Conservation (phyloP, 225 moss, liverwort and hornwort species). For the Polytrichum commune region DNA sequence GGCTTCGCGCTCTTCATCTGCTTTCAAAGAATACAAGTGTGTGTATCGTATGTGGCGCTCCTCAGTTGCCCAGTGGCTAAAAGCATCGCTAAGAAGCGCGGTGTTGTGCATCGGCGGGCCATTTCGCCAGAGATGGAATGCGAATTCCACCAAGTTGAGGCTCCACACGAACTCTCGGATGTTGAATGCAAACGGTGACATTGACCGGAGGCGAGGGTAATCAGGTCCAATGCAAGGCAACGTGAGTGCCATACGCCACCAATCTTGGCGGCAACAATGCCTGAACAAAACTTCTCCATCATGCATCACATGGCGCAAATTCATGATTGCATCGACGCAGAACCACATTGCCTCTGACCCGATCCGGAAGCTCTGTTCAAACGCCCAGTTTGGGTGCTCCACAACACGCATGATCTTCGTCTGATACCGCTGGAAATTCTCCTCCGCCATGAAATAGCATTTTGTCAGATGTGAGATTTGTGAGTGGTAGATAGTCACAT, state of each 20-base stretch:
- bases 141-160: slow-evolving; percentile 53
- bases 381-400: slow-evolving; percentile 41
- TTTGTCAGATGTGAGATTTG: slow-evolving; percentile 49
- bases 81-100: slow-evolving; percentile 31
- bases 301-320: slow-evolving; percentile 51
- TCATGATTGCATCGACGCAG: slow-evolving; percentile 44
- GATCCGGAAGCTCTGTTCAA: slow-evolving; percentile 34
- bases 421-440: slow-evolving; percentile 65
- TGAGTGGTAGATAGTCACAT: slow-evolving; percentile 60
- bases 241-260: slow-evolving; percentile 57
- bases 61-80: slow-evolving; percentile 50
- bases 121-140: slow-evolving; percentile 57
- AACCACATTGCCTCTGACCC: slow-evolving; percentile 45
- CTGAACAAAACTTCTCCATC: slow-evolving; percentile 42
- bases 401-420: slow-evolving; percentile 34
- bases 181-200: slow-evolving; percentile 50
- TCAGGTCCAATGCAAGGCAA: slow-evolving; percentile 50
- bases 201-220: slow-evolving; percentile 38
- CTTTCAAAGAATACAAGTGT: slow-evolving; percentile 46
- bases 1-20: slow-evolving; percentile 45
- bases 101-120: slow-evolving; percentile 35
- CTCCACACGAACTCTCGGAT: slow-evolving; percentile 59
- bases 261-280: slow-evolving; percentile 43
- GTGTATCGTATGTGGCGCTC: slow-evolving; percentile 57
- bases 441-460: slow-evolving; percentile 62